Conservation (phyloP, 495 filamentous ascomycete genomes). For the Penicillium coffeae region DNA sequence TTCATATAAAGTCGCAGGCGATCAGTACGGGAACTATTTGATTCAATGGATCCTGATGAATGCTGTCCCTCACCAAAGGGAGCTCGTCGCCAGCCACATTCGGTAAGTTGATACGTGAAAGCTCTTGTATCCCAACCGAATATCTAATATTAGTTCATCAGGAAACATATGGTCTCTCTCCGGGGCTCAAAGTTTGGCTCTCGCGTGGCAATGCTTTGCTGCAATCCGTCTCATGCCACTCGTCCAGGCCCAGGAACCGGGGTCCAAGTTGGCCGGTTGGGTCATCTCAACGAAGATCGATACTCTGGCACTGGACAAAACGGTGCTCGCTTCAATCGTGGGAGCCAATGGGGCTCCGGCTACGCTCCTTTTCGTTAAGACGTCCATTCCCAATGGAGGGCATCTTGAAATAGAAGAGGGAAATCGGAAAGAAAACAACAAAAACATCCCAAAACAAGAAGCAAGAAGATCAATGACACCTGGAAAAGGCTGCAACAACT, state of each 20-base stretch:
- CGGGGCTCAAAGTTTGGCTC: slow-evolving; percentile 98
- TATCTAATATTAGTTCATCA: slow-evolving; percentile 15
- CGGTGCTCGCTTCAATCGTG: slow-evolving; percentile 33
- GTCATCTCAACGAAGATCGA: slow-evolving; percentile 52
- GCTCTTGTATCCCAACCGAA: neutral
- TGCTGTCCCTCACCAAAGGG: slow-evolving; percentile 78
- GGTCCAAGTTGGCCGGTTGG: slow-evolving; percentile 54
- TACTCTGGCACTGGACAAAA: slow-evolving; percentile 26
- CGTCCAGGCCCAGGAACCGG: slow-evolving; percentile 79
- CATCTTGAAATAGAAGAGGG: neutral
- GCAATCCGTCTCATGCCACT: slow-evolving; percentile 82
- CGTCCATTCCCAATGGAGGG: neutral
- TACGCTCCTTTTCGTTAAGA: slow-evolving; percentile 38
- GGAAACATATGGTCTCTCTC: slow-evolving; percentile 98
- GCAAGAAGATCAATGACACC: neutral
- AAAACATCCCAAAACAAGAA: neutral
- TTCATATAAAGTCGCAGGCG: slow-evolving; percentile 89
- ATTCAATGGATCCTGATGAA: slow-evolving; percentile 95
- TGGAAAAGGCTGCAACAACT: neutral
- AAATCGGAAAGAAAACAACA: neutral
- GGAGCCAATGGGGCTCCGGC: slow-evolving; percentile 35
- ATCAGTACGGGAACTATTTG: slow-evolving; percentile 98
- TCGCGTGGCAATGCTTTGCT: slow-evolving; percentile 97
- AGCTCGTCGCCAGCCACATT: slow-evolving; percentile 88
- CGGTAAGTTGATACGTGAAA: slow-evolving; percentile 41